Conservation (phyloP, 306 rosid species). For the Pterocarpus macrocarpus region DNA sequence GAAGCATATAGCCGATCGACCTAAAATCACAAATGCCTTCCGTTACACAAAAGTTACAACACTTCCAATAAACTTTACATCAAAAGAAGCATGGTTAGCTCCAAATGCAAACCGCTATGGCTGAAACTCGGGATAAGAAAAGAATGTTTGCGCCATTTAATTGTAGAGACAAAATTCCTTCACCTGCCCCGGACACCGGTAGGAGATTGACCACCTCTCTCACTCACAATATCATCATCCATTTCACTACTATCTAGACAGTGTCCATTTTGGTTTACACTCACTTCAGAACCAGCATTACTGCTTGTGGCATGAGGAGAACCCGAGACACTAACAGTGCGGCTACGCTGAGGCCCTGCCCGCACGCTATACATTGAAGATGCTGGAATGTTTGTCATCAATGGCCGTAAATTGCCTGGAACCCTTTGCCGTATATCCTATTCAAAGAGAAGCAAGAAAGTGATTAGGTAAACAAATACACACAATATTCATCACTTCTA, state of each 20-base stretch:
- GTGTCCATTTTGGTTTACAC: constrained; percentile 88
- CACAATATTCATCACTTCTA: constrained; percentile 7
- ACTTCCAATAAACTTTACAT: constrained; percentile 67
- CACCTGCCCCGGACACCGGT: constrained; percentile 69
- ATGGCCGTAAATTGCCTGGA: constrained; percentile 86
- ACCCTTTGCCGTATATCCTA: constrained; percentile 94
- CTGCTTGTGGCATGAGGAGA: constrained; percentile 99
- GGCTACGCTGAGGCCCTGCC: constrained; percentile 77
- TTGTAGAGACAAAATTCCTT: constrained; percentile 22
- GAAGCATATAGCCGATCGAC: constrained; percentile 48
- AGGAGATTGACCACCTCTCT: constrained; percentile 80
- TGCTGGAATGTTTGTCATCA: constrained; percentile 96
- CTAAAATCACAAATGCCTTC: constrained; percentile 58
- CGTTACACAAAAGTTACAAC: constrained; percentile 53
- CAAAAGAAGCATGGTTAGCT: constrained; percentile 55
- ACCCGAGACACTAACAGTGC: constrained; percentile 75
- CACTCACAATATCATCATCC: constrained; percentile 80
- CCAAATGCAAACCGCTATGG: constrained; percentile 49
- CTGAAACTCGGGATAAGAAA: constrained; percentile 44
- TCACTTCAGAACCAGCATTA: constrained; percentile 92
- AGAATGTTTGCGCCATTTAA: constrained; percentile 37
- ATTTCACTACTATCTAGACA: constrained; percentile 77
- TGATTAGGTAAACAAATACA: constrained; percentile 4
- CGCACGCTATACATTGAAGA: constrained; percentile 95
- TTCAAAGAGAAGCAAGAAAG: constrained; percentile 43